Conservation (phyloP, 352 stramenopile genomes). For the Phytophthora multivora region DNA sequence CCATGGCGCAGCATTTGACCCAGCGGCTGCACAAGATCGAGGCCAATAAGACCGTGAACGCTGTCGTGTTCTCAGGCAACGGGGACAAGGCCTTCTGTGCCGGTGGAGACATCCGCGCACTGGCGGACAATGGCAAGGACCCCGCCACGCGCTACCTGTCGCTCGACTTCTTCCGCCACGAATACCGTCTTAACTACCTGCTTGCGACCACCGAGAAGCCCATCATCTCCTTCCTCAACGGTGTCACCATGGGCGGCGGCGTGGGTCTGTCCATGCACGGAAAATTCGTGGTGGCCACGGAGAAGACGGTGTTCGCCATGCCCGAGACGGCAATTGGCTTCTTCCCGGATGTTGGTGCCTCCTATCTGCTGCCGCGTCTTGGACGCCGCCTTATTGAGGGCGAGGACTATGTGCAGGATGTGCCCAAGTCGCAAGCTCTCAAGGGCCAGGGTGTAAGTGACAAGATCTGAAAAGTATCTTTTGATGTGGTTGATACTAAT, state of each 20-base stretch:
- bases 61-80: constrained; percentile 81
- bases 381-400: constrained; percentile 69
- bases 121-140: constrained; percentile 87
- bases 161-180: constrained; percentile 95
- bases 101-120: constrained; percentile 93
- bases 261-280: constrained; percentile 97
- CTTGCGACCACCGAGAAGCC: constrained; percentile 84
- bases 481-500: background rate
- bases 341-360: constrained; percentile 97
- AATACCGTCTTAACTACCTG: constrained; percentile 95
- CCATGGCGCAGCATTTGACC: constrained; percentile 92
- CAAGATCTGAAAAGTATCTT: constrained; percentile 3
- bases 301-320: constrained; percentile 99
- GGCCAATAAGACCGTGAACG: constrained; percentile 76
- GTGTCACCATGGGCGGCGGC: constrained; percentile 98
- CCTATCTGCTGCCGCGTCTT: constrained; percentile 92
- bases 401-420: constrained; percentile 75
- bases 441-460: constrained; percentile 67
- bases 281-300: constrained; percentile 96
- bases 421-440: constrained; percentile 72
- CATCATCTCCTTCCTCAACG: constrained; percentile 96
- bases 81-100: constrained; percentile 94
- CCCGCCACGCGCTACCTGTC: constrained; percentile 67
- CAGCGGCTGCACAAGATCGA: constrained; percentile 87
- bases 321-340: constrained; percentile 98